phyloP scores from a whole-genome alignment of 176 grass and related monocot genomes.

The Leersia perrieri region DNA sequence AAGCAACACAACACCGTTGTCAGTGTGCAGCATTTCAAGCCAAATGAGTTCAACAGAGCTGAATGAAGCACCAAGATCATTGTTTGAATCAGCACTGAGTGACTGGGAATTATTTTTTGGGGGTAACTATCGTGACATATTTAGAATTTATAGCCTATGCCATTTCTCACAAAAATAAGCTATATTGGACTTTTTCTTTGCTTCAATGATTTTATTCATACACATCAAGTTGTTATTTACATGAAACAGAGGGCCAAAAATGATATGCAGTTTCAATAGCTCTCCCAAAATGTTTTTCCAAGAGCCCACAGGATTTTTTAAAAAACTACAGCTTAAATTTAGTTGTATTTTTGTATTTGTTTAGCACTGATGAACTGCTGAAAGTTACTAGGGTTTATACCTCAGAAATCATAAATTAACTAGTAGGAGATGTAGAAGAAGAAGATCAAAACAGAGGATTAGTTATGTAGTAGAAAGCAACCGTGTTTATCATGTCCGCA shows the following conservation, averaged over 20 bases:
- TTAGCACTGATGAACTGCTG: too few species aligned
- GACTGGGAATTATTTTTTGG: constrained; percentile 22
- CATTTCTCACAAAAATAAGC: background rate
- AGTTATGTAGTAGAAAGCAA: background rate
- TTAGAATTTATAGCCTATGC: background rate
- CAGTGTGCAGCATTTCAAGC: constrained; percentile 32
- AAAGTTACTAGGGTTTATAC: background rate
- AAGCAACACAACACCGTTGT: background rate
- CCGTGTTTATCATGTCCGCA: background rate
- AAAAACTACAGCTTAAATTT: background rate
- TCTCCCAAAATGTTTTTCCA: background rate
- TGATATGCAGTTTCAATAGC: background rate
- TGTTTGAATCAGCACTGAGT: constrained; percentile 8
- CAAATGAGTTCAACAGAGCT: constrained; percentile 23
- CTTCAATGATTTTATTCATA: background rate
- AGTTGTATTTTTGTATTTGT: too few species aligned
- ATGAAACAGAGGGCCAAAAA: background rate
- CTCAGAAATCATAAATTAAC: background rate
- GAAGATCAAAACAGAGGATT: background rate
- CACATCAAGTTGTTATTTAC: background rate
- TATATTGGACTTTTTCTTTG: background rate
- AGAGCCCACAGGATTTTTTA: background rate
- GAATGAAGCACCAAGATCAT: constrained; percentile 8
- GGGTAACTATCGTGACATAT: constrained; percentile 9
- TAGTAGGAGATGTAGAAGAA: background rate